Conservation (phyloP, 2,329 filamentous ascomycete species). For the Talaromyces sp. region DNA sequence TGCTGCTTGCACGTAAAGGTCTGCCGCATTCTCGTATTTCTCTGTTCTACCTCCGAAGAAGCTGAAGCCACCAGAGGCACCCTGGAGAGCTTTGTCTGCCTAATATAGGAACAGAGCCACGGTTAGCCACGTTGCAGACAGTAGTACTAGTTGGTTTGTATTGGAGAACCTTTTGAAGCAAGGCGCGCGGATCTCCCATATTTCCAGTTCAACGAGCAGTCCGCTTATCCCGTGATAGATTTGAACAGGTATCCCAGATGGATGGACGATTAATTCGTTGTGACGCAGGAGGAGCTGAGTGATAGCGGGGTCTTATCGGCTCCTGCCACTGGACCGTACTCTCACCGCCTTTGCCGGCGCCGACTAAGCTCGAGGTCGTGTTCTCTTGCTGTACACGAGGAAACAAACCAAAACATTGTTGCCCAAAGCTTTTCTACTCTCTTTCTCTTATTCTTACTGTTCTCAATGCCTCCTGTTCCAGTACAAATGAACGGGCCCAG, state of each 20-base stretch:
- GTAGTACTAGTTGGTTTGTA: slow-evolving; percentile 13
- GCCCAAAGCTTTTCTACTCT: not conserved
- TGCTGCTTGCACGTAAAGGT: slow-evolving; percentile 80
- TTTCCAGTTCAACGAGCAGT: slow-evolving; percentile 15
- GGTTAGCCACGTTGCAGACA: slow-evolving; percentile 12
- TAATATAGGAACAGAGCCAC: slow-evolving; percentile 35
- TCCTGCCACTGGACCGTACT: not conserved
- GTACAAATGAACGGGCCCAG: not conserved
- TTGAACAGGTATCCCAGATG: not conserved
- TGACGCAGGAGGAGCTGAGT: not conserved
- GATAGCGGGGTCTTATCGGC: slow-evolving; percentile 1
- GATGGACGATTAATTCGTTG: not conserved
- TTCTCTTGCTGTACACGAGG: not conserved
- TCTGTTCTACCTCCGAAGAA: slow-evolving; percentile 83
- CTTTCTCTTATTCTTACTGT: not conserved
- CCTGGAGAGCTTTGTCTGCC: slow-evolving; percentile 78
- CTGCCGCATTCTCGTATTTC: slow-evolving; percentile 84
- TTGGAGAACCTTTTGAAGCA: slow-evolving; percentile 67
- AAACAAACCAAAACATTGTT: not conserved
- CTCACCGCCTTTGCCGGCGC: not conserved
- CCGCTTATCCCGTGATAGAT: not conserved
- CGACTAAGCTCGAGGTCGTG: not conserved
- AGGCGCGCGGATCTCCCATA: slow-evolving; percentile 72
- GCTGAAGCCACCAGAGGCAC: slow-evolving; percentile 75
- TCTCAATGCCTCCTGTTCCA: not conserved